phyloP scores from a whole-genome alignment of 2,329 filamentous ascomycete genomes.

The Penicillium sclerotigenum region DNA sequence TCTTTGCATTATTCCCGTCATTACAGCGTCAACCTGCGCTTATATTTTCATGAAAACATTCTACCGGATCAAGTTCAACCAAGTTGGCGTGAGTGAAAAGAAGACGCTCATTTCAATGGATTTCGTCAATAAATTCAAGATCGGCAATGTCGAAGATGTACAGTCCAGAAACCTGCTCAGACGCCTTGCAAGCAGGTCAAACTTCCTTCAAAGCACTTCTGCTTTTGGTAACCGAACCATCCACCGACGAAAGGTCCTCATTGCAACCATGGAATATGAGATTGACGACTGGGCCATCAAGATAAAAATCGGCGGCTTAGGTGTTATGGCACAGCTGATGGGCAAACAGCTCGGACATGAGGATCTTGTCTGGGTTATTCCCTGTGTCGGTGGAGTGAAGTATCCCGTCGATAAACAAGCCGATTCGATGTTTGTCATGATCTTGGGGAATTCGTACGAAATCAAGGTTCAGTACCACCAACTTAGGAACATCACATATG shows the following conservation, averaged over 20 bases:
- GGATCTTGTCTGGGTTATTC: conserved; percentile 64
- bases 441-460: conserved; percentile 59
- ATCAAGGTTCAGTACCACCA: conserved; percentile 63
- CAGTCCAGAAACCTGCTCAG: conserved; percentile 35
- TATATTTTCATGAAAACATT: conserved; percentile 60
- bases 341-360: conserved; percentile 63
- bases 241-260: conserved; percentile 56
- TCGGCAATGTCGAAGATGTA: conserved; percentile 21
- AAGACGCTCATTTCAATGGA: conserved; percentile 40
- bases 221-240: conserved; percentile 34
- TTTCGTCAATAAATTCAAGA: conserved; percentile 37
- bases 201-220: conserved; percentile 38
- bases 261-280: conserved; percentile 70
- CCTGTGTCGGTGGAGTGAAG: conserved; percentile 61
- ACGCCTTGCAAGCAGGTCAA: conserved; percentile 35
- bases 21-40: conserved; percentile 50
- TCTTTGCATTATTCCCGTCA: conserved; percentile 53
- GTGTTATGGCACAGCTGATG: conserved; percentile 69
- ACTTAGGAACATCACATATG: conserved; percentile 64
- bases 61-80: conserved; percentile 63
- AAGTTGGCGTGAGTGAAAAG: conserved; percentile 54
- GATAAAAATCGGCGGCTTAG: conserved; percentile 68
- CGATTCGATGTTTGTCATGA: conserved; percentile 60
- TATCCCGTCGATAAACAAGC: conserved; percentile 60
- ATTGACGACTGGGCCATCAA: conserved; percentile 69